These are phyloP conservation scores for Tulasnella sp. DNA, from an alignment of 768 basidiomycete species.

Conservation along the genomic window DNA sequence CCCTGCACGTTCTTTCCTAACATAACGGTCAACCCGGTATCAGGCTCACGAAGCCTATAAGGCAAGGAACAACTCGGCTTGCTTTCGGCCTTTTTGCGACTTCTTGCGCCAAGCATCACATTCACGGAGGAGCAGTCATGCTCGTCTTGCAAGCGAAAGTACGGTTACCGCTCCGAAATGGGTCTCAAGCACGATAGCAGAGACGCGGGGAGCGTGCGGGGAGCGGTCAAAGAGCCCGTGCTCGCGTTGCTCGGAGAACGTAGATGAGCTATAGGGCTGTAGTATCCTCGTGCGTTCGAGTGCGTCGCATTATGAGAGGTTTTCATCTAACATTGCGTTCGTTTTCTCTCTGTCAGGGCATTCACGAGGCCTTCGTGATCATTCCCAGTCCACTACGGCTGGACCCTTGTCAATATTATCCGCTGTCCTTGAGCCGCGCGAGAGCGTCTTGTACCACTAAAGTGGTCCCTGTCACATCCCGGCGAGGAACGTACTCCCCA, in stretches of 20 bases:
- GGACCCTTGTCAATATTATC: conserved; percentile 85
- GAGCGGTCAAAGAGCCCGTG: conserved; percentile 7
- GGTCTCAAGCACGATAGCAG: conserved; percentile 10
- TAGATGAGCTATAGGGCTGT: conserved; percentile 79
- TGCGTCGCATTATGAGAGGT: background rate
- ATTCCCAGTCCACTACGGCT: conserved; percentile 71
- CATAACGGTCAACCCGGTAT: conserved; percentile 14
- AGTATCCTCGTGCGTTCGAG: conserved; percentile 65
- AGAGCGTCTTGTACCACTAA: conserved; percentile 29
- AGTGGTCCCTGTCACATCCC: conserved; percentile 26
- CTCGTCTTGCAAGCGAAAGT: background rate
- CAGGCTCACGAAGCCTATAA: conserved; percentile 1
- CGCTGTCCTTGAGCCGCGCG: conserved; percentile 71
- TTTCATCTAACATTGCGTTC: too few species aligned
- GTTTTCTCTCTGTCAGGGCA: conserved; percentile 63
- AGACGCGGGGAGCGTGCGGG: conserved; percentile 17
- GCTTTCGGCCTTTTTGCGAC: background rate
- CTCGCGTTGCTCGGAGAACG: conserved; percentile 13
- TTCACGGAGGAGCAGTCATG: background rate
- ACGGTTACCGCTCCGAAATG: conserved; percentile 5
- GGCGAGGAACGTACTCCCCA: conserved; percentile 14
- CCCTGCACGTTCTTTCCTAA: too few species aligned
- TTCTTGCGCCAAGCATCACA: background rate
- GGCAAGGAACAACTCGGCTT: background rate
- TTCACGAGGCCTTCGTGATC: conserved; percentile 94